Evolutionary conservation across 805 yeast genomes (phyloP).

Genomic region (Sporopachydermia quercuum): DNA sequence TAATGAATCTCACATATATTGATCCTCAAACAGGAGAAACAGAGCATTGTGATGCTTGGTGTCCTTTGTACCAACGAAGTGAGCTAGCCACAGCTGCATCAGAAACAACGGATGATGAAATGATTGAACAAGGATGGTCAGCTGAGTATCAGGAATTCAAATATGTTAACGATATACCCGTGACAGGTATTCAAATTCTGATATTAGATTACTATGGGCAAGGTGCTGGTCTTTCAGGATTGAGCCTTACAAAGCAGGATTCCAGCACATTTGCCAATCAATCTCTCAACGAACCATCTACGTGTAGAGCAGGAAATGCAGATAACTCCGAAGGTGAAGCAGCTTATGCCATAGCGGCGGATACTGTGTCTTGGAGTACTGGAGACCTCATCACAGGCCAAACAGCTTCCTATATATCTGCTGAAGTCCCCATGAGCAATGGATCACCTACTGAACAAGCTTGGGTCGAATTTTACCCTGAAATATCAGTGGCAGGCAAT

Average conservation of each 20-base stretch:
- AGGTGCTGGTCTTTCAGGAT: conserved; percentile 54
- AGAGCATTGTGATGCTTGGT: conserved; percentile 70
- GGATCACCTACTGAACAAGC: conserved; percentile 16
- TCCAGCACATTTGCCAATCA: conserved; percentile 61
- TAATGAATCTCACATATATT: conserved; percentile 79
- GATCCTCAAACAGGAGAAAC: conserved; percentile 54
- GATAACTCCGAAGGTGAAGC: conserved; percentile 18
- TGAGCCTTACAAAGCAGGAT: conserved; percentile 48
- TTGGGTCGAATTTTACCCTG: conserved; percentile 46
- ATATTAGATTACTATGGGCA: conserved; percentile 55
- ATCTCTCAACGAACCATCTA: conserved; percentile 44
- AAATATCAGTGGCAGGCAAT: conserved; percentile 56
- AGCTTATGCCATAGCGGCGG: conserved; percentile 17
- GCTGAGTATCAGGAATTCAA: conserved; percentile 64
- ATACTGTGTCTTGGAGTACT: conserved; percentile 18
- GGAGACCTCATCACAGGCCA: conserved; percentile 13
- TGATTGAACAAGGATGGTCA: conserved; percentile 14
- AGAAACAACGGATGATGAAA: neutral
- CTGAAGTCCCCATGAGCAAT: conserved; percentile 13
- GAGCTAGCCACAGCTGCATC: conserved; percentile 8
- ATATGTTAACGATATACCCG: conserved; percentile 52
- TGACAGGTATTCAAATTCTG: conserved; percentile 46
- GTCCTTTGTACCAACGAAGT: conserved; percentile 44
- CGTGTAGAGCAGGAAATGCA: conserved; percentile 26
- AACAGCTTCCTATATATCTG: conserved; percentile 12